phyloP scores from a whole-genome alignment of 305 asterid genomes.

The Fraxinus nigra region DNA sequence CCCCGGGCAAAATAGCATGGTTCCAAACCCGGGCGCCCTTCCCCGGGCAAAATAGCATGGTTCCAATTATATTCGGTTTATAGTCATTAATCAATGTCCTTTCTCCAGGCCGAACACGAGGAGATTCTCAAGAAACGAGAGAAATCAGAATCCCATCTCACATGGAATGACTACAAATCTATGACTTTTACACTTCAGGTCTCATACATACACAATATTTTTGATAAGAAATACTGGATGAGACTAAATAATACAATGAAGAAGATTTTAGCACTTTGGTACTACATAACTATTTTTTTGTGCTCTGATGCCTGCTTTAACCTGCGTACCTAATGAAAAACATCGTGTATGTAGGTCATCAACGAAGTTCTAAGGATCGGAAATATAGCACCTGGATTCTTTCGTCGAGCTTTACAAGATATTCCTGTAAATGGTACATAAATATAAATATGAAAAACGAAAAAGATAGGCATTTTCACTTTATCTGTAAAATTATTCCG shows the following conservation, averaged over 20 bases:
- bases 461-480: background rate
- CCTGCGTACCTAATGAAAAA: background rate
- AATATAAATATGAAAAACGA: background rate
- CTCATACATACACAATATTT: background rate
- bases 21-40: too few relatives aligned
- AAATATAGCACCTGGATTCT: conserved; percentile 75
- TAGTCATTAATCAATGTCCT: background rate
- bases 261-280: background rate
- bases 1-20: too few relatives aligned
- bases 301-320: background rate
- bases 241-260: background rate
- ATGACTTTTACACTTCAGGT: conserved; percentile 80
- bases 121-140: conserved; percentile 49
- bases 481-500: background rate
- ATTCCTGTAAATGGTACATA: conserved; percentile 57
- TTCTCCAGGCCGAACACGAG: conserved; percentile 61
- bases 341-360: conserved; percentile 39
- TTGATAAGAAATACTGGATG: background rate
- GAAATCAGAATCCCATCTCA: conserved; percentile 35
- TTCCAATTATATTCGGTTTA: background rate
- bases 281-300: background rate
- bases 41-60: too few relatives aligned
- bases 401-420: conserved; percentile 65
- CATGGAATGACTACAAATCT: conserved; percentile 72
- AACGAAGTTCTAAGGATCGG: conserved; percentile 73